Base-by-base conservation (phyloP, 2,329 filamentous ascomycete species). In the Colletotrichum sp. region DNA sequence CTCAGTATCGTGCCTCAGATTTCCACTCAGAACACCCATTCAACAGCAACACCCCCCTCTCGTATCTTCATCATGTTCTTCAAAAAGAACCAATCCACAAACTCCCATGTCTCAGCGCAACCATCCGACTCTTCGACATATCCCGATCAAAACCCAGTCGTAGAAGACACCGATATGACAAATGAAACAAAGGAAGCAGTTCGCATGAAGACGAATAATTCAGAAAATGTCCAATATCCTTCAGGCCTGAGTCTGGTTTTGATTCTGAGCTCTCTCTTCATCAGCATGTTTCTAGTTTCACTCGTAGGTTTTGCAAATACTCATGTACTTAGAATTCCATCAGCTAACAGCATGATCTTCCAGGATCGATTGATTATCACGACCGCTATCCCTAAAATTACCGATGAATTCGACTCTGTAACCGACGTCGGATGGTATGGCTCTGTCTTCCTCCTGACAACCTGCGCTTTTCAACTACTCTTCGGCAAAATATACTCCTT, bases 341-440 rank as follows among this genome's bases (percentile, higher is more conserved):
- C 0, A 8, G 57, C 16, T 61, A 18, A 38, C n/a, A 12, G 30
- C 26, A 34, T 30, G 2, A 8, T 32, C 16, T 61, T 10, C 1
- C 10, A 72, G 72, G 90, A 89, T 79, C 80, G 88, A 6, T 92
- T 90, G 13, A 92, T 92, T 78, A 82, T 87, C 32, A 85, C 84
- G 4, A 87, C 85, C 0, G 81, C 81, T 16, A 81, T 83, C 16
- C 81, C 82, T 2, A 77, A 77, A 36, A 84, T 83, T 36, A 83
- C 82, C 1, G 79, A 83, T 74, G 79, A 80, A 12, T 82, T 82
- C 63, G 77, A 79, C 36, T 80, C 79, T 4, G 76, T 79, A n/a
- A 76, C 74, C 30, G 79, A 81, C 32, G 78, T 83, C 30, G 79
- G 79, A 26, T 82, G 81, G 81, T 82, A 82, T 68, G 81, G 81